These are phyloP conservation scores for Nakataea oryzae DNA, from an alignment of 2,329 filamentous ascomycete species.

Conservation along the genomic window DNA sequence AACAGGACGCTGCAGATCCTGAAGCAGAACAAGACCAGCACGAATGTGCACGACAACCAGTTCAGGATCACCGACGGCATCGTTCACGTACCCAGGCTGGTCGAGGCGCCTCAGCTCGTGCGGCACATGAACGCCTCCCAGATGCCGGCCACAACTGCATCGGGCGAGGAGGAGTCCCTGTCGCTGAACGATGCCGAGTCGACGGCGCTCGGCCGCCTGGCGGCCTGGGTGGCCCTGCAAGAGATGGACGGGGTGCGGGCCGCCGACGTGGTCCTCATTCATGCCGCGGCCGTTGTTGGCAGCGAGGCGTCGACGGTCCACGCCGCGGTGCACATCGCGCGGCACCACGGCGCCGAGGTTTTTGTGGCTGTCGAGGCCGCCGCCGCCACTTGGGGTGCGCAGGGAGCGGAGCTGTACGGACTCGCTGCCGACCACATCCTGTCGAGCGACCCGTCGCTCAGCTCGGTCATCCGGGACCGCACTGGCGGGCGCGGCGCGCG, in stretches of 20 bases:
- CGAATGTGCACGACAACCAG: conserved; percentile 8
- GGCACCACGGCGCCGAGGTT: background rate
- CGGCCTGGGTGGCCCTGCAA: background rate
- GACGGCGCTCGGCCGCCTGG: background rate
- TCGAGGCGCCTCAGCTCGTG: conserved; percentile 9
- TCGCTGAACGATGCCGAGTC: background rate
- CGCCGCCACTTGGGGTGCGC: background rate
- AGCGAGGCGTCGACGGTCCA: background rate
- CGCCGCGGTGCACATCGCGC: background rate
- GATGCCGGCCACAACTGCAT: too few species aligned
- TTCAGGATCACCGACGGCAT: conserved; percentile 9
- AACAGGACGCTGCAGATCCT: conserved; percentile 7
- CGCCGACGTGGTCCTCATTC: background rate
- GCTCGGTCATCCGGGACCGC: background rate
- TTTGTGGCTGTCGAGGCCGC: background rate
- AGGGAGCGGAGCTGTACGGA: background rate
- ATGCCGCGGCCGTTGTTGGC: background rate
- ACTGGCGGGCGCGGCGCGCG: background rate
- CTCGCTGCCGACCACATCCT: background rate
- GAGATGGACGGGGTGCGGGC: background rate
- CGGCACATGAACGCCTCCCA: background rate
- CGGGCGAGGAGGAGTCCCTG: background rate
- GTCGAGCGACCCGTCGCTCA: background rate
- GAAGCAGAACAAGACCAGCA: background rate
- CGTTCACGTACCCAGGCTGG: conserved; percentile 8